A percentile compares a stretch with the other conserved stretches of the same genome.
These are phyloP conservation scores for Suhomyces ambrosiae DNA, from an alignment of 1,139 yeast species.

Conservation along the genomic window DNA sequence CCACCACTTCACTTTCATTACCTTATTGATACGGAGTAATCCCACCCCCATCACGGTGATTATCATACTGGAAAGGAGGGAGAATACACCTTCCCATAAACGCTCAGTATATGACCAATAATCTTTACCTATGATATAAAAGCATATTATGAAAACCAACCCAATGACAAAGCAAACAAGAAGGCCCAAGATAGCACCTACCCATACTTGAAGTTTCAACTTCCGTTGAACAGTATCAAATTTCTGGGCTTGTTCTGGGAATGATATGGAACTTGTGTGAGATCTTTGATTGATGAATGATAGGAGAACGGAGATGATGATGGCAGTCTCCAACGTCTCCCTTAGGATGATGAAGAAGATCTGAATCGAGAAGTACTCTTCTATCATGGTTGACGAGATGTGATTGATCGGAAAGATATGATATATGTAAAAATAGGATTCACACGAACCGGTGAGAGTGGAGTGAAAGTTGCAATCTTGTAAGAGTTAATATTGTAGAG, in stretches of 20 bases:
- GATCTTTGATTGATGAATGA: conserved; percentile 73
- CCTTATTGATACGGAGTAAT: conserved; percentile 69
- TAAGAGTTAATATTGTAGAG: no score
- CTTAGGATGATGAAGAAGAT: conserved; percentile 86
- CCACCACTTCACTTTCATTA: conserved; percentile 55
- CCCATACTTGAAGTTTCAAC: conserved; percentile 75
- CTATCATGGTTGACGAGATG: conserved; percentile 27
- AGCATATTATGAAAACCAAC: conserved; percentile 69
- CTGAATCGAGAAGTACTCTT: conserved; percentile 66
- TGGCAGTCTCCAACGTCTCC: conserved; percentile 86
- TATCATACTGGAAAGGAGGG: conserved; percentile 75
- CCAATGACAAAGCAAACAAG: conserved; percentile 77
- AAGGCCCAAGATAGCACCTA: conserved; percentile 75
- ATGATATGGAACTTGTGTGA: conserved; percentile 22
- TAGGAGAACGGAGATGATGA: conserved; percentile 79
- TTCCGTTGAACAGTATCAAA: conserved; percentile 21
- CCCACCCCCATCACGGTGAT: conserved; percentile 91
- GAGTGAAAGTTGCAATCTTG: no score
- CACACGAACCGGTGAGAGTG: no score
- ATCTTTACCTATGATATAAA: conserved; percentile 77
- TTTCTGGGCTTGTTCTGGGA: conserved; percentile 14
- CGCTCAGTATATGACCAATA: conserved; percentile 83
- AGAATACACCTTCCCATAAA: conserved; percentile 89
- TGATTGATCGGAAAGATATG: not conserved
- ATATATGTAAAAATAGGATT: no score